Evolutionary conservation across 2,329 filamentous ascomycete genomes (phyloP).

Genomic region (Botryotinia calthae): DNA sequence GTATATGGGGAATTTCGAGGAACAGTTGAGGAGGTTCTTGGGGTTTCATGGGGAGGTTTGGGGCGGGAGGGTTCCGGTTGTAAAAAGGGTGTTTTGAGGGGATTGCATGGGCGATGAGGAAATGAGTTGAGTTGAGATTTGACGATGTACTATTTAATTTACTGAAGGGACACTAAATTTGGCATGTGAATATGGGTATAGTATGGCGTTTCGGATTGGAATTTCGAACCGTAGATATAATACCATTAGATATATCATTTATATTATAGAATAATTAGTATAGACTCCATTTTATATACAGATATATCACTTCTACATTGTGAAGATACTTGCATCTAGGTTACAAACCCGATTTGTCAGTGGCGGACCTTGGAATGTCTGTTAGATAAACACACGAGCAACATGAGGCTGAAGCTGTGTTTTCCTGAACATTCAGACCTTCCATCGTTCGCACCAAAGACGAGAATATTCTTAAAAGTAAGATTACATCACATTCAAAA

Average conservation of each 20-base stretch:
- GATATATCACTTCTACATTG: neutral
- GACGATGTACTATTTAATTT: neutral
- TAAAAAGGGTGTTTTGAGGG: neutral
- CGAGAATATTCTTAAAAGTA: neutral
- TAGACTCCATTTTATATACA: neutral
- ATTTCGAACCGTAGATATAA: neutral
- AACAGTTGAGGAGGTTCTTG: slow-evolving; percentile 9
- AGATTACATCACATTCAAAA: neutral
- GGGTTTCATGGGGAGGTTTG: slow-evolving; percentile 7
- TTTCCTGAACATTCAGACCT: neutral
- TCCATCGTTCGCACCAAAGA: neutral
- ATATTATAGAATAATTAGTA: neutral
- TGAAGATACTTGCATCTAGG: too few relatives aligned
- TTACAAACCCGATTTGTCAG: neutral
- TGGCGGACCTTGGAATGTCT: neutral
- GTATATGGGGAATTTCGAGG: slow-evolving; percentile 17
- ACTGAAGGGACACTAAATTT: neutral
- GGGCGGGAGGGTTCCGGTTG: neutral
- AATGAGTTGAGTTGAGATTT: neutral
- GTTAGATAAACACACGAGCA: rapidly evolving
- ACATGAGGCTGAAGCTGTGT: neutral
- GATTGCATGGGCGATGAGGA: neutral
- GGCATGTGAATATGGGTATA: neutral
- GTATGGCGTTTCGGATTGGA: neutral
- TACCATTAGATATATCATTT: neutral